Evolutionary conservation across 495 filamentous ascomycete genomes (phyloP), one percentile per base, ranked within the genome.

Genomic region (Collariella sp.): DNA sequence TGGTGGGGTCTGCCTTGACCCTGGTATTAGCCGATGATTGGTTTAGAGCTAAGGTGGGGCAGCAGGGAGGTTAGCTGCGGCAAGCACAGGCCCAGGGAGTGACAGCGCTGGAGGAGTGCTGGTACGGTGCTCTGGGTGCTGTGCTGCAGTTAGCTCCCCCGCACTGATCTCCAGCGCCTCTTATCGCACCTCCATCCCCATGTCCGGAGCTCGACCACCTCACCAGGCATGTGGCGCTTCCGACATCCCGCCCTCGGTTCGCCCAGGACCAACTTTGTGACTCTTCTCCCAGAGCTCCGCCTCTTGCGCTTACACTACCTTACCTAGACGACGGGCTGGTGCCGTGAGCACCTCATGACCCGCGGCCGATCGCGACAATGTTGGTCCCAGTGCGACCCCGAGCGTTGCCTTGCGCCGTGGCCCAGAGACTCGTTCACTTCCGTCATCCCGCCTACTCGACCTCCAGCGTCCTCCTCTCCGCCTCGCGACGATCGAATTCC

Each of bases 401-500:
- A 47, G 59, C 59, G 35, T 43, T 60, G 40, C 43, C 47, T 13
- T 40, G 36, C 54, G 38, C 47, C 19, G 42, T 47, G 6, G 48
- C 49, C 18, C 46, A 24, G 36, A 57, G 46, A 34, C 47, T 40
- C 45, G 56, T 26, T 31, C 57, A 35, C 46, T 50, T 50, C 26
- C 58, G 51, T 42, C 51, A 58, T 36, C 60, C 66, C 31, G 43
- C 65, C 52, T 61, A 70, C 20, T 73, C 71, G 26, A 70, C 64
- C 18, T 65, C 61, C 15, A 55, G 52, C 31, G 10, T 60, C 41
- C 61, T 68, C 15, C 61, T 57, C 24, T 47, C 54, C 1, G 43
- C 61, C 29, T 57, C 68, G 11, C 66, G 68, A 46, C 68, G 73
- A 10, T 52, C 66, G 2, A 54, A 68, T 39, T 64, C 70, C 57